Evolutionary conservation across 305 asterid genomes (phyloP), one percentile per base, ranked within the genome.

Genomic region (Fraxinus sp.): DNA sequence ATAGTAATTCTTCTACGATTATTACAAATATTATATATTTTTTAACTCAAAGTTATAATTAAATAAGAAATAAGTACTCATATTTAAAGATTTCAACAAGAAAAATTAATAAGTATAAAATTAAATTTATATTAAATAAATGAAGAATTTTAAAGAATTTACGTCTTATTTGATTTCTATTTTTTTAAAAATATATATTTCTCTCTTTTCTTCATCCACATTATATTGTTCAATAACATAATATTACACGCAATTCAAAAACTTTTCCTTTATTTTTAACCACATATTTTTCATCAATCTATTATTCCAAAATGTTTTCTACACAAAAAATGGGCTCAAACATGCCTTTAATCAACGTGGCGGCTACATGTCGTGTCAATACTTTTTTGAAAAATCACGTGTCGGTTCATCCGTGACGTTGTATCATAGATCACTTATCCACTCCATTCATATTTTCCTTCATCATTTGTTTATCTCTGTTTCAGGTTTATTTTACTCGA

Each of bases 401-500:
- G 18, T 46, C 5, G 18, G 18, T 0, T 0, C 10, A 13, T 41
- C 4, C 4, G 52, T 41, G 52, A 41, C 52, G 52, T 41, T 46
- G 57, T n/a, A 46, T 46, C 57, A 13, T 46, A 13, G 57, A 13
- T 3, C 57, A 46, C 41, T 14, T 30, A 5, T 70, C 41, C 75
- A 70, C 22, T 30, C 20, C 32, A 70, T 70, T 13, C 75, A 28
- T 70, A 13, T 26, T 4, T 70, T 70, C 37, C 80, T 73, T 76
- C 11, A 10, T 44, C 78, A 55, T 79, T 5, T 57, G 30, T 37
- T 78, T 33, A 71, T 76, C 66, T 30, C 62, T 32, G 49, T 77
- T 80, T 73, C 91, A 95, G 99, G 97, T 95, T 57, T 89, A 79
- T 82, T 95, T 88, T 83, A 82, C 88, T 81, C 91, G 97, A 52